Evolutionary conservation across 495 filamentous ascomycete genomes (phyloP), one percentile per base, ranked within the genome.

Genomic region (Elasticomyces elasticus): DNA sequence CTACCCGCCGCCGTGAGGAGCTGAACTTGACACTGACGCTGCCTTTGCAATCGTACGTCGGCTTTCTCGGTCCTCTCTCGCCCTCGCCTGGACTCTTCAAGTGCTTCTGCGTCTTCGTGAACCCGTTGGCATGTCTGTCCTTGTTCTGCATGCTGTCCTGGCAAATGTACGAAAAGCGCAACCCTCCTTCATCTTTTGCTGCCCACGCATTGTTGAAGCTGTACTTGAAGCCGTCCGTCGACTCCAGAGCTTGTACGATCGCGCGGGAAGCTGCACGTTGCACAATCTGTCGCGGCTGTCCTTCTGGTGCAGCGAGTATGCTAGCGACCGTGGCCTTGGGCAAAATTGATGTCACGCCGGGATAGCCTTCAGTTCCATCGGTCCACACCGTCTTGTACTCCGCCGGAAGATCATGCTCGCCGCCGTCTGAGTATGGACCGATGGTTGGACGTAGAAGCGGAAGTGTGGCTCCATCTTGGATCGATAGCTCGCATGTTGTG

Each of bases 131-230:
- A 41, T 52, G 54, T 7, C 62, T 37, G 48, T 64, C 62, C 49
- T 56, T 61, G 28, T 64, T 64, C 49, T 64, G 59, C 55, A 59
- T 48, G 27, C 51, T 56, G 42, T 64, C 62, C 43, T 56, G 55
- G 25, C 62, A 64, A 23, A 51, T 53, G 40, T 62, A 59, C 13
- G 46, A 52, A 38, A 53, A 57, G 42, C 51, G 47, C 19, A 28
- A 15, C 4, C 62, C 62, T 5, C 51, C 41, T 30, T 62, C 52
- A 20, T 54, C 59, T 35, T 62, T 64, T 6, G 56, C 50, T 7
- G 30, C 42, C 54, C 55, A 59, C 5, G 38, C 33, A 25, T 62
- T 52, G 51, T 55, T 59, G 44, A 55, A 54, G 51, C 45, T 49
- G 44, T 64, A 64, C 44, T 49, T 46, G 51, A 55, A 62, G 7